phyloP scores from a whole-genome alignment of 2,329 filamentous ascomycete genomes.

The Sclerotinia subarctica region DNA sequence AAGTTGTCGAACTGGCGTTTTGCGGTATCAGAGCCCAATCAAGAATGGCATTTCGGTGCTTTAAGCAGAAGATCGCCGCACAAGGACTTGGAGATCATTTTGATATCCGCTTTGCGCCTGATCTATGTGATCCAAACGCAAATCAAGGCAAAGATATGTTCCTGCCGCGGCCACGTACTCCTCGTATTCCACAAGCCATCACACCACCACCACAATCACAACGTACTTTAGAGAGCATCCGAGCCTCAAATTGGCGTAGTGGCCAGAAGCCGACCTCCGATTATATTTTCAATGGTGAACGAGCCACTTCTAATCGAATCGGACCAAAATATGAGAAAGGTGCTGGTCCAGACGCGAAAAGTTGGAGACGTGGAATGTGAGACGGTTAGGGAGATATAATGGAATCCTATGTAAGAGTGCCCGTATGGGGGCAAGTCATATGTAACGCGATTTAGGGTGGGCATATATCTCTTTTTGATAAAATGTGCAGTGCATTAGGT shows the following conservation, averaged over 20 bases:
- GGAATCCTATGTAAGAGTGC: neutral
- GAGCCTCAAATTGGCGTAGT: neutral
- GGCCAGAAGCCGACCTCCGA: no score
- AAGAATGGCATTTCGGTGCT: conserved; percentile 18
- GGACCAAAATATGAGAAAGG: conserved; percentile 6
- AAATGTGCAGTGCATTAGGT: no score
- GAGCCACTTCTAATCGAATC: neutral
- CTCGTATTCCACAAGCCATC: neutral
- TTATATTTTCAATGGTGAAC: no score
- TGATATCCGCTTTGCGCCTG: conserved; percentile 15
- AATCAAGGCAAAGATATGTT: conserved; percentile 9
- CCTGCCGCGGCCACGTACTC: neutral
- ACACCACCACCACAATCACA: neutral
- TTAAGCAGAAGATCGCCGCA: conserved; percentile 10
- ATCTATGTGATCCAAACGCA: conserved; percentile 22
- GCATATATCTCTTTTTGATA: no score
- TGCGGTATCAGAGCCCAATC: conserved; percentile 16
- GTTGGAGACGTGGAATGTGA: neutral
- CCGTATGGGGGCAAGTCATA: neutral
- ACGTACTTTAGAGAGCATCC: neutral
- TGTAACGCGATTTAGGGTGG: neutral
- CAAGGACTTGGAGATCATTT: conserved; percentile 9
- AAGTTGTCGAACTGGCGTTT: conserved; percentile 18
- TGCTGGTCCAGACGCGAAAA: neutral
- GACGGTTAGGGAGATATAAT: neutral